Evolutionary conservation across 2,329 filamentous ascomycete genomes (phyloP), one percentile per base, ranked within the genome.

Genomic region (Alternaria metachromatica): DNA sequence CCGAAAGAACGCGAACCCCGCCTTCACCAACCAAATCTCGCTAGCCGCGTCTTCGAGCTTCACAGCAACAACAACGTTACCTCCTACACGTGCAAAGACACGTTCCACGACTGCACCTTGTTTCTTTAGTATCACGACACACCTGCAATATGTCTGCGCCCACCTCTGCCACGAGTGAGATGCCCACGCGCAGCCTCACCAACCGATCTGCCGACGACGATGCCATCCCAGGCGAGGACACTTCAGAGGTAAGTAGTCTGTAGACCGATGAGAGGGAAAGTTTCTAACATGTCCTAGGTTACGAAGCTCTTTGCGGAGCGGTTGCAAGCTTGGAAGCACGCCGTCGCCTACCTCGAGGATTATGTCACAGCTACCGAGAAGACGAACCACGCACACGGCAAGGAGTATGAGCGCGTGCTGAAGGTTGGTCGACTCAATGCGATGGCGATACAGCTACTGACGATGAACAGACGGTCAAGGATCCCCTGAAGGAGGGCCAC

Each of bases 321-420:
- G 69, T 86, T 99, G 65, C 91, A 92, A 75, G 96, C 96, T 50
- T 99, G 94, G 94, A 98, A 97, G 80, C 95, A 98, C 80, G 93
- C 94, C 65, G 92, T 94, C 66, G 92, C 86, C 60, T 95, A 97
- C 77, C 86, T 99, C 51, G 94, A 98, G 81, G 93, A 97, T 55
- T 99, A 97, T 80, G 86, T 98, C 74, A 84, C 84, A 28, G 90
- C 92, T 7, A 92, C 94, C 4, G 94, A 97, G 80, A 97, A 95
- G 85, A 86, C 93, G 62, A 91, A 97, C 77, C 91, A 90, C 77
- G 87, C 88, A 11, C 91, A 97, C 72, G 89, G 93, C 58, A 98
- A 97, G 84, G 95, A 98, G 80, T 97, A 97, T 76, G 94, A 98
- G 84, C 95, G 92, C 82, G 90, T 96, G 10, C 83, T 98, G 75